Base-by-base conservation (phyloP, 495 filamentous ascomycete genomes). In the Daldinia childiae region DNA sequence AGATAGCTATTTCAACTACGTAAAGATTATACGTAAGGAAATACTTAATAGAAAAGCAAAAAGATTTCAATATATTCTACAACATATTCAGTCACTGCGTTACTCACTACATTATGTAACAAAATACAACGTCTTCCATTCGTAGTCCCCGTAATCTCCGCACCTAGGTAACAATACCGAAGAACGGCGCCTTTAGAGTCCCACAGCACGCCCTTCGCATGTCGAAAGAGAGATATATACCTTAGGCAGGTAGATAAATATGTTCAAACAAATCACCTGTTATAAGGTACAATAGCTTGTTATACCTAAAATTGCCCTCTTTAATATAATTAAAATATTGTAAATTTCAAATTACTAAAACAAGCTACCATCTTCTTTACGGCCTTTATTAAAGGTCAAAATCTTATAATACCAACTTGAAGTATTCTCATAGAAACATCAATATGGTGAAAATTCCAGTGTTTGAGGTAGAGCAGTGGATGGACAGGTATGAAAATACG, bases 381-480 rank as follows among this genome's bases (percentile, higher is more conserved):
- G 11, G 17, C 1, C 7, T n/a, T 0, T 43, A 43, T 43, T 24
- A 58, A 32, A 34, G 5, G 12, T 14, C 7, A 24, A 14, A 12
- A 27, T 39, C 15, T 3, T 2, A 34, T 15, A n/a, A 24, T 6
- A 15, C n/a, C 6, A 58, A 15, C 12, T 24, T 17, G 5, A 32
- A 26, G 3, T 12, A 24, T 21, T 34, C 32, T 57, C 9, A 1
- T 30, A 56, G n/a, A 36, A 9, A 34, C 15, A 21, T 61, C 74
- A 82, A 51, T 21, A 93, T 93, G 90, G 90, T 93, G 30, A 85
- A 89, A 69, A 86, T 94, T 69, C 80, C 87, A 55, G 80, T 86
- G 17, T 97, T 96, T 76, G 88, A 89, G 24, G 91, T 96, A 12
- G 93, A 97, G 81, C 89, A 96, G 89, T 97, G 93, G 93, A 97